Conservation (phyloP, 2,329 filamentous ascomycete genomes). For the Colletotrichum australisinense region DNA sequence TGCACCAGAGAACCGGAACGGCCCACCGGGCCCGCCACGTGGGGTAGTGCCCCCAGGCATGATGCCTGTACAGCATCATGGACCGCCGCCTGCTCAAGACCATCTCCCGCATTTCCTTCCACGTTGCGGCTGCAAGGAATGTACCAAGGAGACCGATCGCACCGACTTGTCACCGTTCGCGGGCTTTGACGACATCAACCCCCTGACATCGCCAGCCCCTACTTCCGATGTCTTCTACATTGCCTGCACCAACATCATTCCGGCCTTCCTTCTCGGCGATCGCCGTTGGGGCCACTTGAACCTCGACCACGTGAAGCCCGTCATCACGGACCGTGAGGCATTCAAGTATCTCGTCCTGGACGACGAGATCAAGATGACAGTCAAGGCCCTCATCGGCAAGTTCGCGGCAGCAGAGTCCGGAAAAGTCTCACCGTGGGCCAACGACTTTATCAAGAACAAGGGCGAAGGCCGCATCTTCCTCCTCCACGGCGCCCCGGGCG, state of each 20-base stretch:
- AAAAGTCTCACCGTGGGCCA: slow-evolving; percentile 56
- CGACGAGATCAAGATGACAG: slow-evolving; percentile 58
- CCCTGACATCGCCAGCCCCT: slow-evolving; percentile 49
- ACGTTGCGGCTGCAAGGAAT: slow-evolving; percentile 55
- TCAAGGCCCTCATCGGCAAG: slow-evolving; percentile 59
- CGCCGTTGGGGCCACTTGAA: slow-evolving; percentile 58
- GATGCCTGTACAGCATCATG: neutral
- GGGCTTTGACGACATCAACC: slow-evolving; percentile 54
- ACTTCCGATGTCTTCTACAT: slow-evolving; percentile 56
- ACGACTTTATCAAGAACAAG: slow-evolving; percentile 48
- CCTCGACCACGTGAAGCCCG: slow-evolving; percentile 50
- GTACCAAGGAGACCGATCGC: slow-evolving; percentile 39
- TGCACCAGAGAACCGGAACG: slow-evolving; percentile 39
- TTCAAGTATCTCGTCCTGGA: slow-evolving; percentile 63
- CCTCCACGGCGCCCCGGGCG: slow-evolving; percentile 64
- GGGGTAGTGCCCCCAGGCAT: neutral
- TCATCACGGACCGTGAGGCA: slow-evolving; percentile 57
- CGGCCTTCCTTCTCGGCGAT: slow-evolving; percentile 58
- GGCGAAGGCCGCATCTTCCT: slow-evolving; percentile 62
- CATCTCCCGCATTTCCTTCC: slow-evolving; percentile 54
- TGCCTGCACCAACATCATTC: slow-evolving; percentile 55
- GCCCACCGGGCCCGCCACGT: slow-evolving; percentile 4
- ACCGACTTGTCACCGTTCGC: slow-evolving; percentile 47
- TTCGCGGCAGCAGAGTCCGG: slow-evolving; percentile 53
- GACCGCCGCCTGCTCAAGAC: slow-evolving; percentile 40